These are phyloP conservation scores for Phoenix roebelenii DNA, from an alignment of 176 grass and related monocot species.

Conservation along the genomic window DNA sequence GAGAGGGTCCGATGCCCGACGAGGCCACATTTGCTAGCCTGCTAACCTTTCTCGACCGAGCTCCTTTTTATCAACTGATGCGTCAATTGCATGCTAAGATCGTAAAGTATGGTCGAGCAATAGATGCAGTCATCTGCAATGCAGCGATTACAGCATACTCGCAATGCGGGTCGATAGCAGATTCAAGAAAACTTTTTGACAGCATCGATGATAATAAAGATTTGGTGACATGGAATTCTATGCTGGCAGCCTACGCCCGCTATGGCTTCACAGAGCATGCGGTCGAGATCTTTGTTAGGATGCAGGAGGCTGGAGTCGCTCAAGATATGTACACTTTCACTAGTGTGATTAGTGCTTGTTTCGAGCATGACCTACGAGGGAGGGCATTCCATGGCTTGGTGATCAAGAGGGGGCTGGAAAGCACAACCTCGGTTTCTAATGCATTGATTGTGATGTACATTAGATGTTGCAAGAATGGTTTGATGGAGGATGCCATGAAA, in stretches of 20 bases:
- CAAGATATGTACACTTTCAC: constrained; percentile 61
- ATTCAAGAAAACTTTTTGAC: constrained; percentile 49
- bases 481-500: constrained; percentile 51
- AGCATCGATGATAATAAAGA: constrained; percentile 29
- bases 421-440: constrained; percentile 32
- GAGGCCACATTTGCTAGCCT: constrained; percentile 41
- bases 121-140: constrained; percentile 30
- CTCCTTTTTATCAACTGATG: constrained; percentile 9
- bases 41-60: constrained; percentile 9
- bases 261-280: constrained; percentile 20
- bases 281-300: constrained; percentile 27
- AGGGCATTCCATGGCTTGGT: constrained; percentile 34
- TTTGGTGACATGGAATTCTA: constrained; percentile 63
- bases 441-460: constrained; percentile 55
- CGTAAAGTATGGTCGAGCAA: constrained; percentile 24
- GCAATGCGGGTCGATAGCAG: constrained; percentile 22
- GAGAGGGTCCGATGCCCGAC: constrained; percentile 28
- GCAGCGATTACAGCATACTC: constrained; percentile 47
- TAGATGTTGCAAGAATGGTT: constrained; percentile 15
- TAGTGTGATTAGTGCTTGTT: constrained; percentile 42
- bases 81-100: constrained; percentile 43
- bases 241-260: constrained; percentile 41
- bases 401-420: constrained; percentile 35
- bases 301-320: constrained; percentile 14
- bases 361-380: constrained; percentile 16